Conservation (phyloP, 495 filamentous ascomycete species). For the Lepidopterella palustris region DNA sequence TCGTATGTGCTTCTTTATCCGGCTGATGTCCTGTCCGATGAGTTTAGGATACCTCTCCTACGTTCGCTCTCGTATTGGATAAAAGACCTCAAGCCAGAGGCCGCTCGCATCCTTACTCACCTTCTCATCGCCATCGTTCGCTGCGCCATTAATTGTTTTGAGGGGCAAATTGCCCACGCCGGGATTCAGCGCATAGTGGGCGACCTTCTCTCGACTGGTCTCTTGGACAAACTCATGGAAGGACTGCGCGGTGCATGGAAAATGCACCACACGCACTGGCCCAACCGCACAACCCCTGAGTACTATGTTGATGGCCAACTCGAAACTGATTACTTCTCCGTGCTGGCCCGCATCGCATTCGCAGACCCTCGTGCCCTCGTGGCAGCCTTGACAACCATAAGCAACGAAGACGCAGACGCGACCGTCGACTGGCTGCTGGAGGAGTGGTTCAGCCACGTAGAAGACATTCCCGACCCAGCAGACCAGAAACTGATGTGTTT, state of each 20-base stretch:
- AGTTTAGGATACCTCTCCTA: slow-evolving; percentile 52
- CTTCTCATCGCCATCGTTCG: slow-evolving; percentile 67
- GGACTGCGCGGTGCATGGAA: slow-evolving; percentile 65
- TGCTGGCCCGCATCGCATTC: slow-evolving; percentile 75
- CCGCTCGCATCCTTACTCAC: slow-evolving; percentile 57
- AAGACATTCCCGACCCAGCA: slow-evolving; percentile 66
- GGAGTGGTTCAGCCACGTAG: slow-evolving; percentile 86
- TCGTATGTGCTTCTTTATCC: slow-evolving; percentile 78
- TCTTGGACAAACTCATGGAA: slow-evolving; percentile 60
- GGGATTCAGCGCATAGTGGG: slow-evolving; percentile 57
- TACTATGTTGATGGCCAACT: slow-evolving; percentile 54
- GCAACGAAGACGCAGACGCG: slow-evolving; percentile 24
- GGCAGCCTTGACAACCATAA: slow-evolving; percentile 46
- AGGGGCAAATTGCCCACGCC: slow-evolving; percentile 55
- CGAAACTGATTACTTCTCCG: slow-evolving; percentile 73
- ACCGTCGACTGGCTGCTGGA: slow-evolving; percentile 64
- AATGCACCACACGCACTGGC: slow-evolving; percentile 44
- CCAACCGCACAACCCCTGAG: slow-evolving; percentile 45
- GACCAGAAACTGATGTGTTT: slow-evolving; percentile 77
- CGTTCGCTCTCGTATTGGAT: slow-evolving; percentile 54
- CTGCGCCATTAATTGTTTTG: slow-evolving; percentile 55
- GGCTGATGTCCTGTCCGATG: slow-evolving; percentile 59
- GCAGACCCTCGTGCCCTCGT: slow-evolving; percentile 60
- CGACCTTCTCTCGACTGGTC: slow-evolving; percentile 59
- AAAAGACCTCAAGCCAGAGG: slow-evolving; percentile 54